phyloP scores from a whole-genome alignment of 169 alveolate species.

The Plasmodium gonderi region DNA sequence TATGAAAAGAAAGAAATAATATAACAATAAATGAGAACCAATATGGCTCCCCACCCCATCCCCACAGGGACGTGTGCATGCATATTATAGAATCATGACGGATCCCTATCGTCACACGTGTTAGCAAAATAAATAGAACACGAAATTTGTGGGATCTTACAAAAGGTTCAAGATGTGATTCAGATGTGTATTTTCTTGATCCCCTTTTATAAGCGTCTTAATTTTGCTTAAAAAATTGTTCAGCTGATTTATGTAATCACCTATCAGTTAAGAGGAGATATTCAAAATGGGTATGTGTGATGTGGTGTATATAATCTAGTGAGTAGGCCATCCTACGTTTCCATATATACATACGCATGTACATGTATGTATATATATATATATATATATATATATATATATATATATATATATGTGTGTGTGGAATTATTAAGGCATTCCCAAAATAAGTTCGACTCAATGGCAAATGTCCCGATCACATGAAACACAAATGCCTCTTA shows the following conservation, averaged over 20 bases:
- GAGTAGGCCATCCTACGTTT: no score
- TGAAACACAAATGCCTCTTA: no score
- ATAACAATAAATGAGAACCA: neutral
- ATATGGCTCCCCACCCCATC: neutral
- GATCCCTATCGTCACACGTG: neutral
- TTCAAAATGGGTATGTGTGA: no score
- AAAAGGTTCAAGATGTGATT: constrained; percentile 11
- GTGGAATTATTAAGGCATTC: neutral
- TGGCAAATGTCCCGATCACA: no score
- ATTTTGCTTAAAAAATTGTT: constrained; percentile 49
- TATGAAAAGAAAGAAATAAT: constrained; percentile 7
- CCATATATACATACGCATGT: neutral
- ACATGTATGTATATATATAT: neutral
- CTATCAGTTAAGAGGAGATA: constrained; percentile 1
- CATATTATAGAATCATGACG: neutral
- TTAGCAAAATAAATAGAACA: neutral
- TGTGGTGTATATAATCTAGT: no score
- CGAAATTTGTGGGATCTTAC: neutral
- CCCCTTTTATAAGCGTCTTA: constrained; percentile 44
- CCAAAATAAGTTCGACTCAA: no score
- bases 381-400: no score
- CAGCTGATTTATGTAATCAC: constrained; percentile 30
- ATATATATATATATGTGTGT: neutral
- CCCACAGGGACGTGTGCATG: neutral
- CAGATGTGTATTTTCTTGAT: constrained; percentile 22